Base-by-base conservation (phyloP, 2,329 filamentous ascomycete species). In the Pestalotiopsis sp. region DNA sequence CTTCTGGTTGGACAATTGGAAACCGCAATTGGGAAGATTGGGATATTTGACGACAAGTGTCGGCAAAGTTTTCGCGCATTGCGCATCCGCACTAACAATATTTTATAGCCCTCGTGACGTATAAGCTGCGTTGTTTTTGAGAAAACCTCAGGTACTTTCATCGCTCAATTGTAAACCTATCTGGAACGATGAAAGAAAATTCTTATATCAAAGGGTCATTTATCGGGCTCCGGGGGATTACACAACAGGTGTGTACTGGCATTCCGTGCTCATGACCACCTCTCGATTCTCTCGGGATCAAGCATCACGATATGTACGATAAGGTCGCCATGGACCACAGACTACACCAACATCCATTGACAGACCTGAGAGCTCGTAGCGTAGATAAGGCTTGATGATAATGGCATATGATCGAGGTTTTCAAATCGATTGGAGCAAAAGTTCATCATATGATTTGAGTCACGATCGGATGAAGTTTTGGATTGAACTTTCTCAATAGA, bases 221-320 rank as follows among this genome's bases (percentile, higher is more conserved):
- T 84, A 2, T 83, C 86, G 71, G 85, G 85, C 58, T 75, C 90
- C 73, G 82, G 80, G 68, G 84, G 84, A 59, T 84, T 90, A 20
- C 89, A 84, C 82, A 82, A 31, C 27, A 1, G 27, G 83, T 45
- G 82, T 88, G 39, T 83, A 87, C 75, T 81, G 84, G 38, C 87
- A 78, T 0, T 80, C 90, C 45, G 81, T 82, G 1, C 85, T 77
- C 0, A 75, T 87, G 2, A 85, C 66, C 1, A 41, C 41, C 68
- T 20, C 11, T 70, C 25, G 66, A 66, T 58, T 13, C 68, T 7
- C 23, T 70, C 6, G 27, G 64, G 11, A 57, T 69, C 31, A 81
- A 86, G 72, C 81, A 80, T 45, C 82, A 84, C 74, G 79, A 81
- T 70, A 77, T 90, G 71, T 82, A 87, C 72, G 78, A 81, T 67